These are phyloP conservation scores for Peronospora tabacina DNA, from an alignment of 352 stramenopile species.

Conservation along the genomic window DNA sequence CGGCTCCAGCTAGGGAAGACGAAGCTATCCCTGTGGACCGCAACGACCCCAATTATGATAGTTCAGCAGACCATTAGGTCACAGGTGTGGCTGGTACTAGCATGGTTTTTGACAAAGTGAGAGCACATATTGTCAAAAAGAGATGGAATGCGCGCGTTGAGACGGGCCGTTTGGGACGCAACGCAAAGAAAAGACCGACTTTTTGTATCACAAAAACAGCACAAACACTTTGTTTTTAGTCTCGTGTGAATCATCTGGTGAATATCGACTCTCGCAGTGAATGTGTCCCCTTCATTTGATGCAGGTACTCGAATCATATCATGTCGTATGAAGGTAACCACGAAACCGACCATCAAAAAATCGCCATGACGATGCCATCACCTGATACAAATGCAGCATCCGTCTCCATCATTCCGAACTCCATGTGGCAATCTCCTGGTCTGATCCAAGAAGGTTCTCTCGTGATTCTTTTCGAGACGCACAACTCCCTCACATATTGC, in stretches of 20 bases:
- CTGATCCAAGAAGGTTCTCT: constrained; percentile 79
- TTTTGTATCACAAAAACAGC: too few species aligned
- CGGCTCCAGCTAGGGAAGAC: constrained; percentile 21
- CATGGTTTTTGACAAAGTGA: neutral
- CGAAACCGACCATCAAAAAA: neutral
- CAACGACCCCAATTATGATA: constrained; percentile 76
- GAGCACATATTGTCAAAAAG: neutral
- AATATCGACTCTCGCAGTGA: too few species aligned
- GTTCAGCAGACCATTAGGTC: constrained; percentile 34
- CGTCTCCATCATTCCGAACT: constrained; percentile 40
- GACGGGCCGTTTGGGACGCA: too few species aligned
- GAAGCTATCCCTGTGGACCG: constrained; percentile 45
- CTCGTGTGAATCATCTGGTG: too few species aligned
- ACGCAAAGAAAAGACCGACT: too few species aligned
- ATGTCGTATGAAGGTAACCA: neutral
- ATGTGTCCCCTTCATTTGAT: too few species aligned
- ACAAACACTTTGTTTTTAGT: too few species aligned
- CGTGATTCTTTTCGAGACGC: constrained; percentile 97
- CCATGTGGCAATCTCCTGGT: constrained; percentile 52
- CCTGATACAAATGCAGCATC: constrained; percentile 23
- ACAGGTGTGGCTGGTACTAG: neutral
- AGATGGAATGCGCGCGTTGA: too few species aligned
- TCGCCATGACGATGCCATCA: constrained; percentile 25
- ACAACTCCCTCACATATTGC: constrained; percentile 92
- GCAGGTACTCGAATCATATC: too few species aligned